Evolutionary conservation across 2,329 filamentous ascomycete genomes (phyloP), one percentile per base, ranked within the genome.

Genomic region (Basipetospora chlamydospora): DNA sequence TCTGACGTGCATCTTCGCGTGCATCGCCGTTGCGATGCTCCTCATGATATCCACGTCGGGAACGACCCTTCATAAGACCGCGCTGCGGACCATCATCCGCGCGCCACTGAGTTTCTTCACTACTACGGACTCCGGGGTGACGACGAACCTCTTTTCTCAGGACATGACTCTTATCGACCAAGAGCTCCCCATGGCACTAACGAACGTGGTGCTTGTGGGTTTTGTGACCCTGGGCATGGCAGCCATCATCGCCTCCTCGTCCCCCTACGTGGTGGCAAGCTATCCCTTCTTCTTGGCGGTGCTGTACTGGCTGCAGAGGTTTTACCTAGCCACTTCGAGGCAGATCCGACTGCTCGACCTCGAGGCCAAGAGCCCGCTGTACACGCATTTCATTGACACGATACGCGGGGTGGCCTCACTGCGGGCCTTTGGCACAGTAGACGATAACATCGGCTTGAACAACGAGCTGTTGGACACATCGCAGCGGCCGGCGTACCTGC

Each of bases 291-390:
- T 75, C 3, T 41, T 61, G 7, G 50, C 46, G 0, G 41, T 63
- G 1, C 41, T 75, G 1, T 76, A 64, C 38, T 40, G 57, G 2
- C 49, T 77, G 0, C 72, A 76, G 42, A 66, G 58, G 36, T 61
- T 73, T 33, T 78, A 78, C 43, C 58, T 78, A 2, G 59, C 67
- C 0, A 78, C 73, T 0, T 76, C 71, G 1, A 56, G 72, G 0
- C 73, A 78, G 47, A 49, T 79, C 6, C 61, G 73, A 33, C 59
- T 74, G 15, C 49, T 79, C 9, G 73, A 78, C 31, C 59, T 79
- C 1, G 74, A 79, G 47, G 63, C 67, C 2, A 76, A 77, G 43
- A 65, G 66, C 1, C 71, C 71, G 0, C 52, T 77, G 0, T 74
- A 70, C 42, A 52, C 60, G 0, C 59, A 74, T 41, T 76, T 75